A percentile compares a stretch with the other conserved stretches of the same genome.
Conservation (phyloP, 2,329 filamentous ascomycete species). For the Albifimbria verrucaria region DNA sequence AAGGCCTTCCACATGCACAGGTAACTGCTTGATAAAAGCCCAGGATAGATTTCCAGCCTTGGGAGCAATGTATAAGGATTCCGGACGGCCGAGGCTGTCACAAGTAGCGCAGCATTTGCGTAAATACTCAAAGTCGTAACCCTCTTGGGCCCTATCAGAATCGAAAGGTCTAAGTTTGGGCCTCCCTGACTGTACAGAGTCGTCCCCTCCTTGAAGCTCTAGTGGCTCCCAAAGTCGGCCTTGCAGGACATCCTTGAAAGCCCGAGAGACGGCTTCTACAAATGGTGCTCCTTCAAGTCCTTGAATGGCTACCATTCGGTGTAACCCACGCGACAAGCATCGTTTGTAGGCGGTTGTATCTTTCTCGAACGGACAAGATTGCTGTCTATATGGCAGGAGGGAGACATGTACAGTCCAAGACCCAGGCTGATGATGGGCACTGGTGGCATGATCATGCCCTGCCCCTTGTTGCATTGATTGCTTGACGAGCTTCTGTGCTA, state of each 20-base stretch:
- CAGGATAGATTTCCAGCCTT: conserved; percentile 51
- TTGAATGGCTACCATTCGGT: conserved; percentile 53
- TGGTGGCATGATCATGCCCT: background rate
- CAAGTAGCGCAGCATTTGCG: conserved; percentile 53
- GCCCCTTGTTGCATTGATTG: too few relatives aligned
- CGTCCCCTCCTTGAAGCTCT: conserved; percentile 57
- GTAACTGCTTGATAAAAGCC: conserved; percentile 46
- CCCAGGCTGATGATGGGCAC: conserved; percentile 16
- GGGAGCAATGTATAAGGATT: conserved; percentile 60
- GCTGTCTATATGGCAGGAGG: conserved; percentile 49
- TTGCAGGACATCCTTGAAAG: conserved; percentile 47
- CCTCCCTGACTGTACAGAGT: conserved; percentile 49
- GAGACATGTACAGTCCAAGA: conserved; percentile 60
- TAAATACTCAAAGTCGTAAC: conserved; percentile 51
- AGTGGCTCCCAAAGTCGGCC: conserved; percentile 54
- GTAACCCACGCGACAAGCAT: conserved; percentile 57
- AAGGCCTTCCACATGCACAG: conserved; percentile 47
- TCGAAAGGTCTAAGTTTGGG: conserved; percentile 58
- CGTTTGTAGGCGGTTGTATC: conserved; percentile 60
- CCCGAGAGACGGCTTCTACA: conserved; percentile 40
- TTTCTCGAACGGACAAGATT: conserved; percentile 59
- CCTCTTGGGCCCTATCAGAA: conserved; percentile 30
- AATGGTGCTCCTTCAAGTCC: conserved; percentile 49
- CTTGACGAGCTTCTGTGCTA: too few relatives aligned
- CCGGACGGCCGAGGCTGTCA: conserved; percentile 51